Evolutionary conservation across 768 basidiomycete species (phyloP).

Genomic region (Boletus vermiculosoides): DNA sequence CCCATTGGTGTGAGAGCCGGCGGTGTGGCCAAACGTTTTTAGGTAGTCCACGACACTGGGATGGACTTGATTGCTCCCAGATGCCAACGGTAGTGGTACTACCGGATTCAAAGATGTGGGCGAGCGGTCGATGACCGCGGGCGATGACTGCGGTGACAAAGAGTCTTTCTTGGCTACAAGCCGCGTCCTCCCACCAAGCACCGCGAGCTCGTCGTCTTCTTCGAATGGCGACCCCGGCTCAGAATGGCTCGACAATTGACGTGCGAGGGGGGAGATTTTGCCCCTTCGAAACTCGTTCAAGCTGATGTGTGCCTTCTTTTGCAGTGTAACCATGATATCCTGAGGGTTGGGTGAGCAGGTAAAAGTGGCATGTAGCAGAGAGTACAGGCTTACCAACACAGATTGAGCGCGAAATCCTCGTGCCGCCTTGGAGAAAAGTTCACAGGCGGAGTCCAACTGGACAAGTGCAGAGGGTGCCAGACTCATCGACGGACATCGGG

Average conservation of each 20-base stretch:
- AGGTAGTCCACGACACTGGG: constrained; percentile 69
- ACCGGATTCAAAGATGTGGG: constrained; percentile 71
- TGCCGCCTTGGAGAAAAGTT: constrained; percentile 70
- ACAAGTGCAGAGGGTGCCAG: constrained; percentile 71
- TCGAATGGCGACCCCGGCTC: constrained; percentile 45
- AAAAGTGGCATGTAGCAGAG: background rate
- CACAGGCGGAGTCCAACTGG: constrained; percentile 73
- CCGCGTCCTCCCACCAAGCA: constrained; percentile 65
- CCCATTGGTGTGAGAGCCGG: constrained; percentile 19
- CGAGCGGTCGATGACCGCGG: constrained; percentile 52
- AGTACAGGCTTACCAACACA: constrained; percentile 50
- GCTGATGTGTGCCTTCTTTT: constrained; percentile 63
- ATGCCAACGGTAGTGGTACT: constrained; percentile 64
- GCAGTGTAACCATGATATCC: constrained; percentile 64
- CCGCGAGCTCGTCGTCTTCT: constrained; percentile 62
- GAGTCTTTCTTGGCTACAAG: constrained; percentile 63
- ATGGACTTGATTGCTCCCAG: constrained; percentile 51
- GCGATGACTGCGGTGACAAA: constrained; percentile 46
- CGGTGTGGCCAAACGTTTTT: constrained; percentile 49
- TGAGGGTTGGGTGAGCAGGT: constrained; percentile 28
- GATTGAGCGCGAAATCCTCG: constrained; percentile 61
- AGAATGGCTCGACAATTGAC: constrained; percentile 33
- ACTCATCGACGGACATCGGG: constrained; percentile 76
- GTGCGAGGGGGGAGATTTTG: constrained; percentile 44
- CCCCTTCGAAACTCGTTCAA: constrained; percentile 64